Evolutionary conservation across 2,329 filamentous ascomycete genomes (phyloP), one percentile per base, ranked within the genome.

Genomic region (Xylariaceae sp.): DNA sequence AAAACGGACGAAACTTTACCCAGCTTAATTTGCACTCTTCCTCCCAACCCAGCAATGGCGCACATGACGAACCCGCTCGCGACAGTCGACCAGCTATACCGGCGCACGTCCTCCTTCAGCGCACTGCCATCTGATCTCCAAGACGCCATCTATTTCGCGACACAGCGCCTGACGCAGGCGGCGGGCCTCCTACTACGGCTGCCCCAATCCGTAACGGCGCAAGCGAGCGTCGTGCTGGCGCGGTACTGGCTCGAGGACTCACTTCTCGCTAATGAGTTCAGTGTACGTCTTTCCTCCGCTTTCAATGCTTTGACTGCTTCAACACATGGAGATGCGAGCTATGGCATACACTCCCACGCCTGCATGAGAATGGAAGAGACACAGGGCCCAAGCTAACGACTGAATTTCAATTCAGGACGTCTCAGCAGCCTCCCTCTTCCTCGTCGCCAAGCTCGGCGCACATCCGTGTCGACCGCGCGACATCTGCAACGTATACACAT

Each of bases 171-270:
- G 39, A 91, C 89, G 3, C 91, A 95, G 74, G 86, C 88, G 19
- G 89, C 90, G 9, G 91, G 91, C 26, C 82, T 96, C 47, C 83
- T 98, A 16, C 82, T 99, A 3, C 86, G 91, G 44, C 81, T 98
- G 34, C 90, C 92, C 6, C 92, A 96, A 71, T 91, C 92, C 65
- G 86, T 91, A 34, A 91, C 95, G 34, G 90, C 92, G 4, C 90
- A 92, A 69, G 91, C 93, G 3, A 91, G 93, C 69, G 86, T 97
- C 36, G 76, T 95, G 0, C 85, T 96, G 29, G 88, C 89, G 48
- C 85, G 94, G 12, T 95, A 92, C 75, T 96, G 90, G 88, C 77
- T 92, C 21, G 73, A 79, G 23, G 81, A 78, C 70, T 84, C 74
- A 53, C 80, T 76, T 69, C 83, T 83, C 78, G 75, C 74, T 61